Evolutionary conservation across 2,329 filamentous ascomycete genomes (phyloP).

Genomic region (Monosporascus sp.): DNA sequence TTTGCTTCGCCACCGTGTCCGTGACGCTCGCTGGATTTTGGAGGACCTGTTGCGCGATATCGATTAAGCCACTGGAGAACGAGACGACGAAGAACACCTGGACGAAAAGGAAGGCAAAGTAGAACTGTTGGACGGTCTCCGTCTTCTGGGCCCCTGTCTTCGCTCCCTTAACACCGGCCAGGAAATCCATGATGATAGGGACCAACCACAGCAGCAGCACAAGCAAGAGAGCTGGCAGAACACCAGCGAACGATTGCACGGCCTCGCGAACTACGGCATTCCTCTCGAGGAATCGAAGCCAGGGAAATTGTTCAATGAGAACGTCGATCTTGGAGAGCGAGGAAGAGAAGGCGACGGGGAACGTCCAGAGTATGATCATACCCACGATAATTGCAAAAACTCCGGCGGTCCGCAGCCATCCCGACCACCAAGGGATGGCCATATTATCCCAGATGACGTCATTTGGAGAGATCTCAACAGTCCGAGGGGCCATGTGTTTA

Average conservation of each 20-base stretch:
- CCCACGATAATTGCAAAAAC: constrained; percentile 62
- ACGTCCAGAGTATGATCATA: constrained; percentile 84
- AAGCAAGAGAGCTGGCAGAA: constrained; percentile 74
- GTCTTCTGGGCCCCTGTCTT: constrained; percentile 77
- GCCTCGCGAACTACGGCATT: constrained; percentile 58
- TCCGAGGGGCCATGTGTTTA: constrained; percentile 85
- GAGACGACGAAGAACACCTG: constrained; percentile 93
- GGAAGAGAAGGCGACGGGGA: constrained; percentile 85
- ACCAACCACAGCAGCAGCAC: constrained; percentile 74
- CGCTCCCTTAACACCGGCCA: constrained; percentile 70
- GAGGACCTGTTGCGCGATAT: constrained; percentile 53
- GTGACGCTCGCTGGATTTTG: constrained; percentile 63
- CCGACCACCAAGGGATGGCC: constrained; percentile 91
- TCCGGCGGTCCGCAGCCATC: constrained; percentile 65
- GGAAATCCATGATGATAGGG: constrained; percentile 69
- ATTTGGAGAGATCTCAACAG: constrained; percentile 88
- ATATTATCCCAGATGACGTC: constrained; percentile 98
- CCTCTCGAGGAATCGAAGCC: constrained; percentile 64
- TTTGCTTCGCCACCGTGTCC: constrained; percentile 65
- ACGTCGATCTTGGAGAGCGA: constrained; percentile 71
- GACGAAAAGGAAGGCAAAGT: constrained; percentile 90
- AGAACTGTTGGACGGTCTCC: constrained; percentile 84
- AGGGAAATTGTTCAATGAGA: constrained; percentile 60
- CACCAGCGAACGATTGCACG: constrained; percentile 67
- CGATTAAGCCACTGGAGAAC: constrained; percentile 65